Evolutionary conservation across 306 rosid genomes (phyloP).

Genomic region (Malus asiatica): DNA sequence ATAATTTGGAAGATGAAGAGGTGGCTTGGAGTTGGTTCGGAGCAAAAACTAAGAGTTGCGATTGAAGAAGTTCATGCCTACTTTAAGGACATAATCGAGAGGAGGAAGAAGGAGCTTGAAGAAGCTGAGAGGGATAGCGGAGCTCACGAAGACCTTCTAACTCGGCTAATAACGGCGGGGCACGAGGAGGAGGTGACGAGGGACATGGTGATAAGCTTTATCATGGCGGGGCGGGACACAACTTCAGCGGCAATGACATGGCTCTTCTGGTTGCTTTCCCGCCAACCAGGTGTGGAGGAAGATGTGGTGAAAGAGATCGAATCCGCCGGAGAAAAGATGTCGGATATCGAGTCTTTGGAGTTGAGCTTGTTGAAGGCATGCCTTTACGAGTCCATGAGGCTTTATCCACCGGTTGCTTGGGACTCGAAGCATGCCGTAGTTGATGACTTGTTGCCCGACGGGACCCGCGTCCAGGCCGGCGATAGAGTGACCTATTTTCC

Average conservation of each 20-base stretch:
- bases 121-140: neutral
- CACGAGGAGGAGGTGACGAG: conserved; percentile 53
- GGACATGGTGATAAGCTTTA: conserved; percentile 77
- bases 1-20: conserved; percentile 69
- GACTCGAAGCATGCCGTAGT: conserved; percentile 76
- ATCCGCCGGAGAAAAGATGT: neutral
- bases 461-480: conserved; percentile 51
- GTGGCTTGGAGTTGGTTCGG: conserved; percentile 73
- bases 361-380: conserved; percentile 57
- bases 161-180: conserved; percentile 46
- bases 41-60: conserved; percentile 41
- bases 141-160: conserved; percentile 46
- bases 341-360: conserved; percentile 43
- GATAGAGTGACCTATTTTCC: conserved; percentile 86
- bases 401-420: conserved; percentile 88
- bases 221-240: conserved; percentile 92
- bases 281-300: conserved; percentile 25
- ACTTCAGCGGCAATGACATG: conserved; percentile 89
- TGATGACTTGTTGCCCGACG: conserved; percentile 64
- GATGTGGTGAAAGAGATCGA: conserved; percentile 47
- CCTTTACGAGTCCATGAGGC: conserved; percentile 75
- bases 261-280: conserved; percentile 76
- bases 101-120: conserved; percentile 29
- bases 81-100: conserved; percentile 43
- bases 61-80: conserved; percentile 44